Conservation (phyloP, 805 yeast species). For the Kuraishia cidri region DNA sequence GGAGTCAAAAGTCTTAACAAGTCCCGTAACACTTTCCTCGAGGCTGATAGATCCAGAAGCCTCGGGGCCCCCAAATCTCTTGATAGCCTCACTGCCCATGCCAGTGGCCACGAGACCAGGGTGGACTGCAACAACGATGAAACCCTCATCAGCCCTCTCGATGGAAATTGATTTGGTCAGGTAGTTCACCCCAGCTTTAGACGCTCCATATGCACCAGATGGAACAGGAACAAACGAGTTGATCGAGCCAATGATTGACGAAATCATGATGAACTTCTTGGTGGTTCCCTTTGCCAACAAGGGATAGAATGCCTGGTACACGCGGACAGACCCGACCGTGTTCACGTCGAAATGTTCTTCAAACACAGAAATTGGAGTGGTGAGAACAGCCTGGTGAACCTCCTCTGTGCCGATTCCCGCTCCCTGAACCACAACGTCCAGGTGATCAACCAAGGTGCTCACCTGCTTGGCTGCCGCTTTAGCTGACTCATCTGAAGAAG, state of each 20-base stretch:
- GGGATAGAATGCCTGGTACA: slow-evolving; percentile 12
- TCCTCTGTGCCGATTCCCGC: neutral
- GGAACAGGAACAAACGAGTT: slow-evolving; percentile 8
- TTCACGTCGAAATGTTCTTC: slow-evolving; percentile 11
- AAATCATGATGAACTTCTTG: slow-evolving; percentile 16
- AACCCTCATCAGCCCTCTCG: slow-evolving; percentile 16
- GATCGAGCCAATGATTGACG: slow-evolving; percentile 17
- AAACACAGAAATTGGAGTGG: neutral
- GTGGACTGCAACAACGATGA: slow-evolving; percentile 20
- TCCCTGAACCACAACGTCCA: neutral
- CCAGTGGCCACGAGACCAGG: slow-evolving; percentile 31
- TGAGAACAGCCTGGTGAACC: neutral
- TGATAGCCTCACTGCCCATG: slow-evolving; percentile 9
- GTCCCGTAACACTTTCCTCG: neutral
- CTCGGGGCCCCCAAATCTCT: neutral
- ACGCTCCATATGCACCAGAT: slow-evolving; percentile 22
- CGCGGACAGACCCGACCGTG: slow-evolving; percentile 13
- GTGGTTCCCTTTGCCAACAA: slow-evolving; percentile 8
- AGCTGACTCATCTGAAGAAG: neutral
- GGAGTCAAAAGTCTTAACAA: neutral
- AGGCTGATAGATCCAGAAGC: too few species aligned
- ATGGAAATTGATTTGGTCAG: slow-evolving; percentile 14
- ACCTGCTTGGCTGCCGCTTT: slow-evolving; percentile 1
- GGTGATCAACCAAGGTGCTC: neutral
- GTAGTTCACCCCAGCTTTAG: slow-evolving; percentile 28